phyloP scores from a whole-genome alignment of 2,329 filamentous ascomycete genomes.

The Gremmenia infestans region DNA sequence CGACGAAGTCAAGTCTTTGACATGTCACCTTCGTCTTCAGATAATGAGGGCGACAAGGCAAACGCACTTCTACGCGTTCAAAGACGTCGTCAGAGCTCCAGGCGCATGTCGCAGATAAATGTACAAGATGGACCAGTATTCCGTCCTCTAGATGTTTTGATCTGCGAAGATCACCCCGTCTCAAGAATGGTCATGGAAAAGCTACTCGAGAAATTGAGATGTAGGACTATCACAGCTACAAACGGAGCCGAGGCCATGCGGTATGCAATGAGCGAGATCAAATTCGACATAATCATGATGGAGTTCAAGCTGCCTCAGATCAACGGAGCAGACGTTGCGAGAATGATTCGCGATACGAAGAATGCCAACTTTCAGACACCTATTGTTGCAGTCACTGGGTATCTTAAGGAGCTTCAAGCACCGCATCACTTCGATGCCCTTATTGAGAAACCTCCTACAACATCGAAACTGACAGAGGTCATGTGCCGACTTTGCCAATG shows the following conservation, averaged over 20 bases:
- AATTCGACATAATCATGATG: slow-evolving; percentile 98
- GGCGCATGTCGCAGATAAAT: slow-evolving; percentile 86
- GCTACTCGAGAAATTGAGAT: slow-evolving; percentile 88
- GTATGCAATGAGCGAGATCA: slow-evolving; percentile 93
- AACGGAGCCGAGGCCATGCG: slow-evolving; percentile 90
- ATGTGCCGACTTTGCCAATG: slow-evolving; percentile 86
- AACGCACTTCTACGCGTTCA: slow-evolving; percentile 90
- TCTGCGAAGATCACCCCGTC: slow-evolving; percentile 96
- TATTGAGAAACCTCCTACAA: slow-evolving; percentile 94
- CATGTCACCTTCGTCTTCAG: slow-evolving; percentile 93
- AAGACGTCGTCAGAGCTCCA: slow-evolving; percentile 88
- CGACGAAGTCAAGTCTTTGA: slow-evolving; percentile 92
- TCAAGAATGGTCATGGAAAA: slow-evolving; percentile 99
- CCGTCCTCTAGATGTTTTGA: slow-evolving; percentile 85
- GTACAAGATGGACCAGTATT: slow-evolving; percentile 81
- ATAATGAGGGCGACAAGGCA: slow-evolving; percentile 91
- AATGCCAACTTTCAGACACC: slow-evolving; percentile 93
- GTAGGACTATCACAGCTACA: slow-evolving; percentile 84
- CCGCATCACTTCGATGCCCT: slow-evolving; percentile 94
- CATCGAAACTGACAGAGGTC: slow-evolving; percentile 84
- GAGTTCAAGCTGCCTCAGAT: slow-evolving; percentile 95
- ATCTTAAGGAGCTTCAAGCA: slow-evolving; percentile 93
- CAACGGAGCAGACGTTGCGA: slow-evolving; percentile 89
- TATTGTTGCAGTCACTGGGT: slow-evolving; percentile 93
- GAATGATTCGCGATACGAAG: slow-evolving; percentile 96